These are phyloP conservation scores for Dothideomycetes sp. DNA, from an alignment of 2,329 filamentous ascomycete genomes.

Conservation along the genomic window DNA sequence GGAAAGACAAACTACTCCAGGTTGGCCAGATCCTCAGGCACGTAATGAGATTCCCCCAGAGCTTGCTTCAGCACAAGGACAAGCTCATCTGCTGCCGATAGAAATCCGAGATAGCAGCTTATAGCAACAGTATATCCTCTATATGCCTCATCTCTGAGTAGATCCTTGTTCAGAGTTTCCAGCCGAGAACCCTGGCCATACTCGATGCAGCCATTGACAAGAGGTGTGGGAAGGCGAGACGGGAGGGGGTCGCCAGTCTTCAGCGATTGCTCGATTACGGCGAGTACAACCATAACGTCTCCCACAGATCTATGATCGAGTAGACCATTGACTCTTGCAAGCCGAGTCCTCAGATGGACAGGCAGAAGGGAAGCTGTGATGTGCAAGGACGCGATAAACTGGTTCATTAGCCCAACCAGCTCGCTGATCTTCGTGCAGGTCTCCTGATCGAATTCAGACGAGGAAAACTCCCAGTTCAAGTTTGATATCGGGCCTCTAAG, in stretches of 20 bases:
- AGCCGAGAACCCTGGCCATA: slow-evolving; percentile 5
- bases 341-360: slow-evolving; percentile 27
- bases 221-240: slow-evolving; percentile 36
- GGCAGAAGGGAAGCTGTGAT: slow-evolving; percentile 25
- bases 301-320: slow-evolving; percentile 34
- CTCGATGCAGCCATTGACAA: slow-evolving; percentile 22
- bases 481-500: slow-evolving; percentile 25
- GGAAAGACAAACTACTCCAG: no score
- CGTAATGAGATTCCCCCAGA: slow-evolving; percentile 6
- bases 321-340: slow-evolving; percentile 28
- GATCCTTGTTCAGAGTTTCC: slow-evolving; percentile 3
- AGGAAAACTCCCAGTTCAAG: slow-evolving; percentile 25
- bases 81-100: slow-evolving; percentile 7
- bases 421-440: slow-evolving; percentile 22
- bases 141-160: slow-evolving; percentile 4
- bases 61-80: slow-evolving; percentile 6
- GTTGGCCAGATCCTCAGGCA: slow-evolving; percentile 6
- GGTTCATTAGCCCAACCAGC: slow-evolving; percentile 22
- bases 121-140: slow-evolving; percentile 8
- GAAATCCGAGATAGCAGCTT: slow-evolving; percentile 7
- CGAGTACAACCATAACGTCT: slow-evolving; percentile 40
- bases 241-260: slow-evolving; percentile 38
- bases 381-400: slow-evolving; percentile 26
- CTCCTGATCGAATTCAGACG: slow-evolving; percentile 25
- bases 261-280: slow-evolving; percentile 36